Evolutionary conservation across 176 grass and related monocot genomes (phyloP), one percentile per base, ranked within the genome.

Genomic region (Eleusine coracana): DNA sequence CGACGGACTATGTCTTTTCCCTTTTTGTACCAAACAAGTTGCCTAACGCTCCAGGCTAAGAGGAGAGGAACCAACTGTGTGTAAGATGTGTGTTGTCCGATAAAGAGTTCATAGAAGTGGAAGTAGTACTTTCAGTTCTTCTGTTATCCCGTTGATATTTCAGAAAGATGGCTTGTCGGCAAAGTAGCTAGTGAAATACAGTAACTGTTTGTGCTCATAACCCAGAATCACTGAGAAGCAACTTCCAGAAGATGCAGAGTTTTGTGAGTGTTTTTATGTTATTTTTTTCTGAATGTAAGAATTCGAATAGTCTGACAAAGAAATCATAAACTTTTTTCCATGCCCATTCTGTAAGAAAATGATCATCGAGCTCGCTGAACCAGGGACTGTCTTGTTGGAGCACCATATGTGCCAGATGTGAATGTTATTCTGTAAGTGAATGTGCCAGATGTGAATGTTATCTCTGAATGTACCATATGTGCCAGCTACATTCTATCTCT

Each of bases 191-290:
- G 18, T 14, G 38, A 10, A 73, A 7, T 20, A 63, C 25, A 80
- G 75, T 84, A 80, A 80, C 74, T 68, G 20, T 12, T 61, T 75
- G 62, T 75, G 16, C 60, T 8, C 23, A 60, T 38, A 49, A 70
- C 83, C 11, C 1, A 69, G 38, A 68, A 79, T 87, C 62, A 76
- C 15, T 76, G 38, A 25, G 56, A 25, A 38, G 40, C 50, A 51
- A 59, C 79, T 12, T 7, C 70, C 17, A 27, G 20, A 59, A 44
- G 68, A 31, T 59, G 18, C 46, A 72, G 72, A 66, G 61, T 68
- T 78, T 66, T 48, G 45, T 48, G 66, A 5, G 18, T 34, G 34
- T 77, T 71, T 37, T 11, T 45, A 11, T 59, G 13, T 46, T 73
- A 7, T 66, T 66, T 15, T 15, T 66, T 7, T 39, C 40, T 67